These are phyloP conservation scores for Epicoccum sorghinum DNA, from an alignment of 2,329 filamentous ascomycete genomes.

Conservation along the genomic window DNA sequence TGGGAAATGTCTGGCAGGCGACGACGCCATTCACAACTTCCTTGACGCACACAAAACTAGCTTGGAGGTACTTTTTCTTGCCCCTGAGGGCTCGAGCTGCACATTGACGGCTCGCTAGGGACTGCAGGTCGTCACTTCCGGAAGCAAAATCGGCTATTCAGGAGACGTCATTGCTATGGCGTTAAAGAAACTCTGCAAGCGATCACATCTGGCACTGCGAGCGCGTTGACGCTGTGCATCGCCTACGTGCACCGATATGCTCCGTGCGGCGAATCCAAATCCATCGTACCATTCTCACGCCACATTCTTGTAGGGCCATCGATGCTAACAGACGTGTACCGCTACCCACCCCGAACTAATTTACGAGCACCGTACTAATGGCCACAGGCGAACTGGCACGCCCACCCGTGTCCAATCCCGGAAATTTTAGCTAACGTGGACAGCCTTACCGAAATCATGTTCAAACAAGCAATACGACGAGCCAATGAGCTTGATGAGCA, in stretches of 20 bases:
- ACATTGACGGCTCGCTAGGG: constrained; percentile 17
- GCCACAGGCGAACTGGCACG: constrained; percentile 51
- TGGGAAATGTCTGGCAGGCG: constrained; percentile 33
- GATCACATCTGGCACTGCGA: constrained; percentile 36
- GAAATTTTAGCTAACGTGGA: constrained; percentile 52
- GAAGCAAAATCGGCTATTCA: constrained; percentile 5
- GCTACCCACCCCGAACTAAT: constrained; percentile 4
- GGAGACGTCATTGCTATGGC: constrained; percentile 11
- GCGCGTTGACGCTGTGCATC: constrained; percentile 34
- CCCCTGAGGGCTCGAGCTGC: background rate
- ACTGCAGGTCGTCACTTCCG: constrained; percentile 18
- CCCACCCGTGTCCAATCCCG: constrained; percentile 56
- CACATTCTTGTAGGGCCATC: constrained; percentile 35
- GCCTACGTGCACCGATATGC: constrained; percentile 41
- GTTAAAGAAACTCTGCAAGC: constrained; percentile 29
- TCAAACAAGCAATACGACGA: constrained; percentile 50
- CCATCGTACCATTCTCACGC: constrained; percentile 45
- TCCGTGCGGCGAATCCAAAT: constrained; percentile 8
- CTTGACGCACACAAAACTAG: constrained; percentile 9
- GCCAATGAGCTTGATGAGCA: constrained; percentile 52
- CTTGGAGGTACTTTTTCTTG: constrained; percentile 9
- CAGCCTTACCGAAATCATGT: constrained; percentile 56
- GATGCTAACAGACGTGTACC: constrained; percentile 40
- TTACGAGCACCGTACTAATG: constrained; percentile 30
- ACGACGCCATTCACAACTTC: constrained; percentile 34